Conservation (phyloP, 1,139 yeast genomes). For the Citeromyces hawaiiensis region DNA sequence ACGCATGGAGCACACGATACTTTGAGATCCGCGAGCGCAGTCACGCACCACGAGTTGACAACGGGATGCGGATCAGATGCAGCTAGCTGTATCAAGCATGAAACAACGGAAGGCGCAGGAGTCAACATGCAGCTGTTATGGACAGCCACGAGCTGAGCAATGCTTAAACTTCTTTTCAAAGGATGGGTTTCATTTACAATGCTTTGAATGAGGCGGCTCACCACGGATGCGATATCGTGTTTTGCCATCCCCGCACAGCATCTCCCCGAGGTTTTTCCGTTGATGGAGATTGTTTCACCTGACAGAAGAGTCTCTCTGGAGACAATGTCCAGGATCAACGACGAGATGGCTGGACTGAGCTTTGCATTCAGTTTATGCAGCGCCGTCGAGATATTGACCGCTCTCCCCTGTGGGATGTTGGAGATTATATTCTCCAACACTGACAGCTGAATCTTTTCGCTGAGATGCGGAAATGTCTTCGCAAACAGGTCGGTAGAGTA, state of each 20-base stretch:
- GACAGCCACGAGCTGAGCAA: constrained; percentile 10
- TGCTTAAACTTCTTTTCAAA: constrained; percentile 5
- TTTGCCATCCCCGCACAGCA: constrained; percentile 28
- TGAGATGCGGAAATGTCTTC: constrained; percentile 54
- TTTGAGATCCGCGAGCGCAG: constrained; percentile 12
- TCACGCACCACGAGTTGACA: constrained; percentile 8
- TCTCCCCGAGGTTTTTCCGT: constrained; percentile 22
- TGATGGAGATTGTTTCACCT: not conserved
- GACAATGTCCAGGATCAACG: constrained; percentile 11
- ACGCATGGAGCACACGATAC: constrained; percentile 17
- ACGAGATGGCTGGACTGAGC: constrained; percentile 47
- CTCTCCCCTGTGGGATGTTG: constrained; percentile 24
- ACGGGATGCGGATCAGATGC: constrained; percentile 17
- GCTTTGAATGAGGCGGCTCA: constrained; percentile 32
- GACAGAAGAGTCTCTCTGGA: not conserved
- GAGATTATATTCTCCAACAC: constrained; percentile 67
- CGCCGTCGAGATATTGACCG: constrained; percentile 28
- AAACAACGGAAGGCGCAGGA: constrained; percentile 9
- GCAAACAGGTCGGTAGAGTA: constrained; percentile 68
- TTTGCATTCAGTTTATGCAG: constrained; percentile 47
- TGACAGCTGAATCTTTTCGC: constrained; percentile 77
- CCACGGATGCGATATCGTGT: constrained; percentile 25
- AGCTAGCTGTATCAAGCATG: constrained; percentile 17
- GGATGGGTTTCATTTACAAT: constrained; percentile 17
- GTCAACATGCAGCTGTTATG: constrained; percentile 15